Evolutionary conservation across 139 green algal genomes (phyloP).

Genomic region (Chlamydomonas sp.): DNA sequence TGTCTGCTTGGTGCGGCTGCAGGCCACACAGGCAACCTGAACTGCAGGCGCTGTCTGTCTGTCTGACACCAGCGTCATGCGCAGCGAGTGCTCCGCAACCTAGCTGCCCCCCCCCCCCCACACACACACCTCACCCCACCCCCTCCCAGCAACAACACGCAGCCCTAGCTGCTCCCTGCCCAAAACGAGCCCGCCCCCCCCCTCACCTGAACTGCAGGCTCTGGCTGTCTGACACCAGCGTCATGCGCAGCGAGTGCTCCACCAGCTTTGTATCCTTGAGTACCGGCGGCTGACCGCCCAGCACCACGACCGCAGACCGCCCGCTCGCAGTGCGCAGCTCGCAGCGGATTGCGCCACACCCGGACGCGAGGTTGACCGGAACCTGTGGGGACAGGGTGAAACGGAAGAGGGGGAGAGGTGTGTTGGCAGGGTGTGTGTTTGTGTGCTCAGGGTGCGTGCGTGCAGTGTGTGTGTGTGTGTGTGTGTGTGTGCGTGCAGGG

Average conservation of each 20-base stretch:
- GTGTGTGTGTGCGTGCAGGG: too few species aligned
- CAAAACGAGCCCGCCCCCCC: too few species aligned
- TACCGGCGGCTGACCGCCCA: conserved; percentile 55
- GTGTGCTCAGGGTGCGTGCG: neutral
- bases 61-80: conserved; percentile 60
- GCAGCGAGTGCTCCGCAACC: too few species aligned
- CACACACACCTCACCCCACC: too few species aligned
- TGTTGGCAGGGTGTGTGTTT: neutral
- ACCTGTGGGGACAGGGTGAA: conserved; percentile 18
- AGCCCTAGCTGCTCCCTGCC: too few species aligned
- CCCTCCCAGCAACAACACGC: too few species aligned
- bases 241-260: conserved; percentile 56
- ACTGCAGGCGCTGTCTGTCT: conserved; percentile 41
- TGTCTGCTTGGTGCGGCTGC: too few species aligned
- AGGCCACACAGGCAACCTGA: neutral
- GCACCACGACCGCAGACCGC: conserved; percentile 40
- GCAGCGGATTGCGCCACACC: conserved; percentile 54
- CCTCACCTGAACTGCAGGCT: conserved; percentile 20
- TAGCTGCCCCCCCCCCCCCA: too few species aligned
- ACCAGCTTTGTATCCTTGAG: conserved; percentile 50
- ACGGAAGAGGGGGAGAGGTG: conserved; percentile 18
- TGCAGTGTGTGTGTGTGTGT: too few species aligned
- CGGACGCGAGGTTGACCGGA: conserved; percentile 58
- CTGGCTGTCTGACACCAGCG: conserved; percentile 60
- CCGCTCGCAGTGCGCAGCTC: conserved; percentile 37